phyloP scores from a whole-genome alignment of 352 stramenopile species.

The Globisporangium alternatum region DNA sequence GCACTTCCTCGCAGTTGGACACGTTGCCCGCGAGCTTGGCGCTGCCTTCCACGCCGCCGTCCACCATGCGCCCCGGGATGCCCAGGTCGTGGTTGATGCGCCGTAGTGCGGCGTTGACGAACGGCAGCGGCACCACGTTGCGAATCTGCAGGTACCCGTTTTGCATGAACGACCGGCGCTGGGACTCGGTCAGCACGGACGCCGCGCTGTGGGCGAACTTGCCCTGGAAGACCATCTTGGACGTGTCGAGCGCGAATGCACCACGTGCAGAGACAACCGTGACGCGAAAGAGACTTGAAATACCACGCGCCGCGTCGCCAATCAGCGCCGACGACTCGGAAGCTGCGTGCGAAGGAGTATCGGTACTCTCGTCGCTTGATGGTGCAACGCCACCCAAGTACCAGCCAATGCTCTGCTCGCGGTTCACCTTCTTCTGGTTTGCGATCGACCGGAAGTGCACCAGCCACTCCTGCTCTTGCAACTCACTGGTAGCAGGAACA shows the following conservation, averaged over 20 bases:
- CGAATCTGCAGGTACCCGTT: slow-evolving; percentile 75
- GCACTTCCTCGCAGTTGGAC: slow-evolving; percentile 62
- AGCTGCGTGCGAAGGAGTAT: background rate
- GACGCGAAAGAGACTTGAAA: slow-evolving; percentile 47
- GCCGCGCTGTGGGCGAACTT: slow-evolving; percentile 11
- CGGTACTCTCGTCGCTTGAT: background rate
- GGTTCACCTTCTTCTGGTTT: slow-evolving; percentile 70
- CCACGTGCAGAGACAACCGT: slow-evolving; percentile 42
- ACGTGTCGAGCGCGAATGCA: slow-evolving; percentile 44
- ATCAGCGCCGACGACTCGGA: slow-evolving; percentile 29
- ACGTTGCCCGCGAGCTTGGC: slow-evolving; percentile 69
- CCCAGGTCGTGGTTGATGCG: slow-evolving; percentile 81
- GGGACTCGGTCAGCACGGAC: slow-evolving; percentile 50
- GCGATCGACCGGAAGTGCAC: slow-evolving; percentile 51
- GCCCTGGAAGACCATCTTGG: slow-evolving; percentile 29
- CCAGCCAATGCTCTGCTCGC: slow-evolving; percentile 42
- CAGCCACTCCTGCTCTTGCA: slow-evolving; percentile 1
- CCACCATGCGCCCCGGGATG: slow-evolving; percentile 60
- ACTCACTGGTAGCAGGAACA: background rate
- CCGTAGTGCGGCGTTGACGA: slow-evolving; percentile 53
- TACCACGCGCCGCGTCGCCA: slow-evolving; percentile 44
- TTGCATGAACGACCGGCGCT: slow-evolving; percentile 62
- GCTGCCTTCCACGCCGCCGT: slow-evolving; percentile 67
- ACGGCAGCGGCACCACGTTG: slow-evolving; percentile 44
- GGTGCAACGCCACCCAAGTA: slow-evolving; percentile 36